Evolutionary conservation across 768 basidiomycete genomes (phyloP).

Genomic region (Termitomyces heimii): DNA sequence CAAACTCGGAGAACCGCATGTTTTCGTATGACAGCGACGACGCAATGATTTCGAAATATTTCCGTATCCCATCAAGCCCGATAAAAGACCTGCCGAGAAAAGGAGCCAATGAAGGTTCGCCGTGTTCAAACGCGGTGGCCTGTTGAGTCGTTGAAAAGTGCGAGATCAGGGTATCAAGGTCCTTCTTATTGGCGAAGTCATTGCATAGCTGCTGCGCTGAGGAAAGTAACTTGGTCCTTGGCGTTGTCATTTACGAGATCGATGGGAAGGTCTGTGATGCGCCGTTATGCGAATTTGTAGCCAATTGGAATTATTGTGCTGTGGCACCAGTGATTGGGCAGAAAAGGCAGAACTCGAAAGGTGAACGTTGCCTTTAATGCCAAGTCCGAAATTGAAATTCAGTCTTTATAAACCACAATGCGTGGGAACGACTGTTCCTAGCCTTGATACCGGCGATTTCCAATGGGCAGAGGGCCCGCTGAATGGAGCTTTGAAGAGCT

Average conservation of each 20-base stretch:
- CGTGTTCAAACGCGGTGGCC: conserved; percentile 48
- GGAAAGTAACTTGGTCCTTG: conserved; percentile 24
- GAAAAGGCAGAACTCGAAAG: too few relatives aligned
- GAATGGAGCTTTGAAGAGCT: neutral
- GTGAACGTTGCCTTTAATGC: too few relatives aligned
- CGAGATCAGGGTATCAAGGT: conserved; percentile 35
- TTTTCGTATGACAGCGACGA: conserved; percentile 42
- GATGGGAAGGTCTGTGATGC: neutral
- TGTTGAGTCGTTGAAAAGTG: conserved; percentile 44
- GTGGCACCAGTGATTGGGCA: too few relatives aligned
- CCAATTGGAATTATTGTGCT: neutral
- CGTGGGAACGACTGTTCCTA: too few relatives aligned
- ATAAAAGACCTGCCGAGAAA: conserved; percentile 50
- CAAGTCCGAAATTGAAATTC: too few relatives aligned
- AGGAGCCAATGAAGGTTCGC: conserved; percentile 47
- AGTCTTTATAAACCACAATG: too few relatives aligned
- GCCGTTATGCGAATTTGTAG: neutral
- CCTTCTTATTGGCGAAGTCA: conserved; percentile 41
- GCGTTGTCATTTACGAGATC: neutral
- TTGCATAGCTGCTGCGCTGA: conserved; percentile 45
- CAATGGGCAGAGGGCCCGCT: too few relatives aligned
- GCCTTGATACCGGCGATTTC: too few relatives aligned
- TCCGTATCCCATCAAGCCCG: conserved; percentile 34
- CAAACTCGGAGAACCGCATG: conserved; percentile 49
- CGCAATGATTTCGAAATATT: conserved; percentile 45